Evolutionary conservation across 768 basidiomycete genomes (phyloP).

Genomic region (Agaricus subrufescens): DNA sequence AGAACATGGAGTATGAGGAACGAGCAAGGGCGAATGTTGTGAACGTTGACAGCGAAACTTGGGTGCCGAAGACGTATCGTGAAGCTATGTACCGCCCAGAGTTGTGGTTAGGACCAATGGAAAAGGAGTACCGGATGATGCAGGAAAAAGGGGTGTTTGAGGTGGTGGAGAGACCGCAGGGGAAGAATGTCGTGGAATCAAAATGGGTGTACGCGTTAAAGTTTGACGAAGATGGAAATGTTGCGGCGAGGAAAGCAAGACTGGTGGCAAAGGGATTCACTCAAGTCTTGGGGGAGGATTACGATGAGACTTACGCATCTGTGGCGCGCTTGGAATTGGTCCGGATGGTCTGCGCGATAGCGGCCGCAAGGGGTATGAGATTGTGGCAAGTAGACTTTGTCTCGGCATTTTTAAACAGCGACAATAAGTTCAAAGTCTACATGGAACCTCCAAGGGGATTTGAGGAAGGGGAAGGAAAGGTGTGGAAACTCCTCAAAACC

Average conservation of each 20-base stretch:
- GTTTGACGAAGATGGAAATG: conserved; percentile 11
- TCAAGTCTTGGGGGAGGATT: conserved; percentile 14
- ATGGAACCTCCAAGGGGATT: conserved; percentile 11
- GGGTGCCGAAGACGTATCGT: neutral
- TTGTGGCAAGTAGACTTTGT: conserved; percentile 17
- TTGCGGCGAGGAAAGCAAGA: conserved; percentile 12
- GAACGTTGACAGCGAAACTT: too few species aligned
- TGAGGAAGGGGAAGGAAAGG: conserved; percentile 2
- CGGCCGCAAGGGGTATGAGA: conserved; percentile 5
- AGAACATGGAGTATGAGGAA: too few species aligned
- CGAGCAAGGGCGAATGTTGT: too few species aligned
- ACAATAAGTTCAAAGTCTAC: conserved; percentile 15
- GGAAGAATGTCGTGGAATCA: conserved; percentile 9
- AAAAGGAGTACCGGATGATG: neutral
- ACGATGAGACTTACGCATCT: conserved; percentile 14
- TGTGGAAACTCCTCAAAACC: conserved; percentile 13
- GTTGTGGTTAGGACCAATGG: conserved; percentile 7
- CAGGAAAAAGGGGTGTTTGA: conserved; percentile 4
- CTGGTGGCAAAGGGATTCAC: conserved; percentile 16
- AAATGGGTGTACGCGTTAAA: conserved; percentile 12
- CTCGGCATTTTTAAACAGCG: conserved; percentile 16
- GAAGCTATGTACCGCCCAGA: conserved; percentile 8
- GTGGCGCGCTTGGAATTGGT: conserved; percentile 15
- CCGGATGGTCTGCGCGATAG: conserved; percentile 13
- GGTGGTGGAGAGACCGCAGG: conserved; percentile 6